Percentiles rank a stretch among this genome's conserved stretches.
phyloP scores from a whole-genome alignment of 2,329 filamentous ascomycete genomes.

The Stagonosporopsis rhizophila region DNA sequence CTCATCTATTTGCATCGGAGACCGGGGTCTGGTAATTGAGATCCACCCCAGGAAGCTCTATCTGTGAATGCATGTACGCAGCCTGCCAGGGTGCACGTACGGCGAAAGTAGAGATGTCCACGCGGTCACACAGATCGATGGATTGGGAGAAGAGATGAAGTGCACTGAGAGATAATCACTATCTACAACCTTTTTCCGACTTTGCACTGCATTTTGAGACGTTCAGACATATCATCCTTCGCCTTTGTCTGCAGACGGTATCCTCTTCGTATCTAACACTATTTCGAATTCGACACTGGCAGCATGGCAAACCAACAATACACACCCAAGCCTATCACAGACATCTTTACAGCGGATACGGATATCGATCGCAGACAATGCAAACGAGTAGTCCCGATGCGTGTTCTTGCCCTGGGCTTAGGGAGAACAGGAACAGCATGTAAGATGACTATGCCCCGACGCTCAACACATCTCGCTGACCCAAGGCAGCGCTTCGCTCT shows the following conservation, averaged over 20 bases:
- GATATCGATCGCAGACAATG: constrained; percentile 65
- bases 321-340: constrained; percentile 21
- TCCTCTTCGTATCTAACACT: neutral
- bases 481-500: constrained; percentile 57
- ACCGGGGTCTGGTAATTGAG: constrained; percentile 14
- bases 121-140: constrained; percentile 6
- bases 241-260: neutral
- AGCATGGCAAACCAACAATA: constrained; percentile 14
- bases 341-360: constrained; percentile 21
- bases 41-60: constrained; percentile 8
- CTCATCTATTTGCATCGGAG: constrained; percentile 14
- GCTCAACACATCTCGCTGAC: neutral
- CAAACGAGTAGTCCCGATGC: constrained; percentile 73
- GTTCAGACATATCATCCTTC: neutral
- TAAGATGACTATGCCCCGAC: neutral
- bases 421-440: constrained; percentile 71
- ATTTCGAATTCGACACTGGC: neutral
- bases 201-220: neutral
- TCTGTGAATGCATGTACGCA: constrained; percentile 4
- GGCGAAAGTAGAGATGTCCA: neutral
- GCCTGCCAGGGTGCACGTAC: constrained; percentile 2
- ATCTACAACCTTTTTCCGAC: neutral
- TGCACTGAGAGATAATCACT: neutral
- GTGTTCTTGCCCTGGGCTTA: constrained; percentile 72
- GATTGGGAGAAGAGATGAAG: neutral